phyloP scores from a whole-genome alignment of 2,329 filamentous ascomycete genomes.

The Xylaria sp. region DNA sequence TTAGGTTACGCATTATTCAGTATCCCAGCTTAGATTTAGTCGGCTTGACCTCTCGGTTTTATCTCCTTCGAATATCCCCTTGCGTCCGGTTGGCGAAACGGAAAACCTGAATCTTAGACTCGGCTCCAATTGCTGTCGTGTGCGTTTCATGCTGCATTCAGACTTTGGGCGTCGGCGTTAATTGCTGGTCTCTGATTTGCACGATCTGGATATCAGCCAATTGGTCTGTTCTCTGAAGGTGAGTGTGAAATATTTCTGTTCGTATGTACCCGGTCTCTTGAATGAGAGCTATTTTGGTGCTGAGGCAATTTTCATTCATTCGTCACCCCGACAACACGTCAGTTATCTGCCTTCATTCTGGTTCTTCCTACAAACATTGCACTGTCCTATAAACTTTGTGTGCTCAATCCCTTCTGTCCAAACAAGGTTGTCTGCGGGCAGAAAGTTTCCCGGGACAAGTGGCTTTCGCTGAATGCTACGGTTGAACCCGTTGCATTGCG shows the following conservation, averaged over 20 bases:
- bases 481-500: neutral
- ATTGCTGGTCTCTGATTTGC: conserved; percentile 48
- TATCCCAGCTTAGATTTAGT: conserved; percentile 29
- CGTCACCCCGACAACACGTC: neutral
- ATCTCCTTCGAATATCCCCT: conserved; percentile 35
- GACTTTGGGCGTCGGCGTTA: conserved; percentile 50
- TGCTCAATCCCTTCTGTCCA: too few relatives aligned
- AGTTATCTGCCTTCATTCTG: neutral
- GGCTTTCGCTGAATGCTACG: too few relatives aligned
- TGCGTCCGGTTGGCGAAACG: conserved; percentile 36
- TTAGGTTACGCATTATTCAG: conserved; percentile 34
- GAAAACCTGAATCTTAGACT: conserved; percentile 41
- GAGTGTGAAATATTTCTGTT: conserved; percentile 20
- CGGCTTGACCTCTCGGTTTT: conserved; percentile 33
- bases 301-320: neutral
- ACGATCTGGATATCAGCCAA: conserved; percentile 48
- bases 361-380: neutral
- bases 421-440: too few relatives aligned
- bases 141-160: conserved; percentile 47
- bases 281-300: neutral
- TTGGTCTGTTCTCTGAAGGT: conserved; percentile 43
- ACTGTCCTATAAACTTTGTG: too few relatives aligned
- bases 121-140: conserved; percentile 46
- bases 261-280: neutral
- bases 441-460: too few relatives aligned